Conservation (phyloP, 371 early-diverging fungal genomes). For the Mucor irregularis region DNA sequence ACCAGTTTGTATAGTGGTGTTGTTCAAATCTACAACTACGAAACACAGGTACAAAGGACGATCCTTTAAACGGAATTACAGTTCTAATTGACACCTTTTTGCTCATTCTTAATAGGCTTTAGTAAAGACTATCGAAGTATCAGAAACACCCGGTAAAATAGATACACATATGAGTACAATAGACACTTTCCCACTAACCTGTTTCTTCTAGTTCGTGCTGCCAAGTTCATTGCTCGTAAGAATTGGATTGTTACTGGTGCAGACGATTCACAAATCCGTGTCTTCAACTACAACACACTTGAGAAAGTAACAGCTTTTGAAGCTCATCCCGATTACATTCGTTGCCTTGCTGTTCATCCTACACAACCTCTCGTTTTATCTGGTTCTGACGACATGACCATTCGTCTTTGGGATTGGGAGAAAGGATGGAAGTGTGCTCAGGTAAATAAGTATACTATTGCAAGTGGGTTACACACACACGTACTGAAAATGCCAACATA, state of each 20-base stretch:
- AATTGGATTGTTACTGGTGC: slow-evolving; percentile 97
- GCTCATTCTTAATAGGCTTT: slow-evolving; percentile 58
- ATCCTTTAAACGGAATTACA: too few species aligned
- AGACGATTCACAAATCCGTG: slow-evolving; percentile 96
- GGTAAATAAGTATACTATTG: slow-evolving; percentile 50
- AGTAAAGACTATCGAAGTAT: slow-evolving; percentile 96
- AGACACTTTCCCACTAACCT: neutral
- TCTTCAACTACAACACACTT: slow-evolving; percentile 99
- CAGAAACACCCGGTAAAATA: slow-evolving; percentile 77
- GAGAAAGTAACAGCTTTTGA: slow-evolving; percentile 96
- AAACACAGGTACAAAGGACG: slow-evolving; percentile 79
- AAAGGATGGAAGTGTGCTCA: slow-evolving; percentile 96
- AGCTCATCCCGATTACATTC: slow-evolving; percentile 98
- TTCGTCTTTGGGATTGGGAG: slow-evolving; percentile 99
- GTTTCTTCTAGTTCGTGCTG: slow-evolving; percentile 77
- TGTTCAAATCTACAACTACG: slow-evolving; percentile 98
- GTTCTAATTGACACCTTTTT: neutral
- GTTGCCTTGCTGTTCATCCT: slow-evolving; percentile 95
- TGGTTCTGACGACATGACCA: slow-evolving; percentile 97
- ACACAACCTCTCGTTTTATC: slow-evolving; percentile 93
- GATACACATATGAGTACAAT: neutral
- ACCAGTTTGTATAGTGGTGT: slow-evolving; percentile 97
- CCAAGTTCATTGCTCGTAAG: slow-evolving; percentile 95
- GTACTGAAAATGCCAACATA: neutral
- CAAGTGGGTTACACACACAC: too few species aligned